Evolutionary conservation across 106 monocot species (phyloP).

Genomic region (Dioscorea alata): DNA sequence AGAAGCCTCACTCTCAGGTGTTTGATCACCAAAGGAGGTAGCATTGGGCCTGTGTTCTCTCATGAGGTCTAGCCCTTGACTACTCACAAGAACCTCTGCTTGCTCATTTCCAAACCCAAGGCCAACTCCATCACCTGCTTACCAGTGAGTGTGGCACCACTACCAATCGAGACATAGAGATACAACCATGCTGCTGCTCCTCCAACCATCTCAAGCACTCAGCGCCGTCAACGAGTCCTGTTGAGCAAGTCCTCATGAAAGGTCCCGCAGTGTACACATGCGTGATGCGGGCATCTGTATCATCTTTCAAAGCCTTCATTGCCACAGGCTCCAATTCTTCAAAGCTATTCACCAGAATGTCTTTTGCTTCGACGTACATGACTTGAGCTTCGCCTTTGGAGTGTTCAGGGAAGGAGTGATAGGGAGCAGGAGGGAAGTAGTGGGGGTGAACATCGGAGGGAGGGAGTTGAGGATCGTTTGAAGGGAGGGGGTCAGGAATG

Average conservation of each 20-base stretch:
- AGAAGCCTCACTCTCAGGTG: neutral
- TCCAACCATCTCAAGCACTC: slow-evolving; percentile 5
- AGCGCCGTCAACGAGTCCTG: neutral
- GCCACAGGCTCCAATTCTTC: slow-evolving; percentile 7
- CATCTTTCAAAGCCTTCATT: neutral
- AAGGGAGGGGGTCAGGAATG: neutral
- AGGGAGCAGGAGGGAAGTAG: slow-evolving; percentile 3
- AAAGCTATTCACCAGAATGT: slow-evolving; percentile 15
- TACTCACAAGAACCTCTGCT: neutral
- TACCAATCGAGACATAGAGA: slow-evolving; percentile 1
- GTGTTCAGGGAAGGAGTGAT: neutral
- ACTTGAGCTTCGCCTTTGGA: slow-evolving; percentile 2
- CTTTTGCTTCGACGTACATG: slow-evolving; percentile 1
- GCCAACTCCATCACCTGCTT: neutral
- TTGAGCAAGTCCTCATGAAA: neutral
- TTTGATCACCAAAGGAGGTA: neutral
- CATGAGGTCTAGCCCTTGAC: neutral
- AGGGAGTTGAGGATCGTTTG: slow-evolving; percentile 2
- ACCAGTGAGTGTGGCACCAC: neutral
- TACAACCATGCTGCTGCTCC: neutral
- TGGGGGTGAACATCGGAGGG: neutral
- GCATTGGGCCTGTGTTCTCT: neutral
- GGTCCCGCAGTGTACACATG: slow-evolving; percentile 3
- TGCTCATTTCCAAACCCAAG: neutral
- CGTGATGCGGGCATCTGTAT: neutral